These are phyloP conservation scores for Vanrija sp. DNA, from an alignment of 1,284 basidiomycete genomes.

Conservation along the genomic window DNA sequence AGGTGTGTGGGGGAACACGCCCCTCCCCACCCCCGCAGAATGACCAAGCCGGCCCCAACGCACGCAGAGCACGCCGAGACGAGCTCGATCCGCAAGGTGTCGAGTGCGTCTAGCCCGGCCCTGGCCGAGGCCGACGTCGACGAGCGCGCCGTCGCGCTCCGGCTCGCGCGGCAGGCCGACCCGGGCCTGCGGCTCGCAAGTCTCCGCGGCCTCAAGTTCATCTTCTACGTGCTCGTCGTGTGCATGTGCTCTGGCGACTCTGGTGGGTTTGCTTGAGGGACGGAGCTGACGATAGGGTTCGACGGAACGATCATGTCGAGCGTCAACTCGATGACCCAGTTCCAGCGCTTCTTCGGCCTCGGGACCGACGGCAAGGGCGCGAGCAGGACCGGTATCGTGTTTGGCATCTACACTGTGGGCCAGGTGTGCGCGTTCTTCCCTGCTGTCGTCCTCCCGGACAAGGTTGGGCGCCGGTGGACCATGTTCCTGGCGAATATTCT, in stretches of 20 bases:
- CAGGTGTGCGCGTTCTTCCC: slow-evolving; percentile 43
- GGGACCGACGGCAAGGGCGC: slow-evolving; percentile 6
- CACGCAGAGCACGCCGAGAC: not conserved
- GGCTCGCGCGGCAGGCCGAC: slow-evolving; percentile 53
- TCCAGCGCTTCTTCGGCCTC: slow-evolving; percentile 55
- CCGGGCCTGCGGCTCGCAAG: slow-evolving; percentile 53
- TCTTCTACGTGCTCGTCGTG: slow-evolving; percentile 50
- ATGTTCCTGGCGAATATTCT: slow-evolving; percentile 56
- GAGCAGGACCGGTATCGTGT: not conserved
- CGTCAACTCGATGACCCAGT: slow-evolving; percentile 56
- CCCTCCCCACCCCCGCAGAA: no score
- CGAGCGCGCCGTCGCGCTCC: slow-evolving; percentile 45
- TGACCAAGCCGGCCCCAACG: not conserved
- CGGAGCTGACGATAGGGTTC: slow-evolving; percentile 23
- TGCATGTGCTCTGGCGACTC: slow-evolving; percentile 51
- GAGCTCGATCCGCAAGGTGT: not conserved
- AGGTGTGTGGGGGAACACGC: no score
- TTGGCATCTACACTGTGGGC: slow-evolving; percentile 56
- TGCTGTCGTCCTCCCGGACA: slow-evolving; percentile 52
- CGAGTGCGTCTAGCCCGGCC: no score
- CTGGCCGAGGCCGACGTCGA: not conserved
- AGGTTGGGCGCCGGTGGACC: slow-evolving; percentile 55
- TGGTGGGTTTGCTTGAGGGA: not conserved
- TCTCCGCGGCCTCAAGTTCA: slow-evolving; percentile 49
- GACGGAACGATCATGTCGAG: slow-evolving; percentile 59